A percentile compares a stretch with the other conserved stretches of the same genome.
Evolutionary conservation across 768 basidiomycete genomes (phyloP).

Genomic region (Chalciporus chontae): DNA sequence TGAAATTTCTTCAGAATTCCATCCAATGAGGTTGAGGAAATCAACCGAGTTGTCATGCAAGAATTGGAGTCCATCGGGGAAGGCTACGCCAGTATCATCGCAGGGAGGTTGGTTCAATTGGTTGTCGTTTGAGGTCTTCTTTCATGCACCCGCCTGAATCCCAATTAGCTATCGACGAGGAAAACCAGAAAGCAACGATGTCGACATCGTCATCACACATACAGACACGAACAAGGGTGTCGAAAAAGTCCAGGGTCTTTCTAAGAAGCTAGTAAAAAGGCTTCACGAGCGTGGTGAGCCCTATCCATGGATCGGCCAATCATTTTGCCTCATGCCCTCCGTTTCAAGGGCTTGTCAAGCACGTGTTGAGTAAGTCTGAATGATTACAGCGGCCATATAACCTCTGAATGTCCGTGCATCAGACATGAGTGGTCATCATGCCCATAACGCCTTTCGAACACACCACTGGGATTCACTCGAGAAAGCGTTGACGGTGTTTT

Average conservation of each 20-base stretch:
- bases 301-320: not conserved
- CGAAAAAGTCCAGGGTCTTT: constrained; percentile 56
- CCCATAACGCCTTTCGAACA: constrained; percentile 49
- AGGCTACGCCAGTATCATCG: constrained; percentile 73
- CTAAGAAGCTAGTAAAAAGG: constrained; percentile 52
- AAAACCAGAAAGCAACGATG: constrained; percentile 76
- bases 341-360: constrained; percentile 63
- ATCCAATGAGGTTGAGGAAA: constrained; percentile 73
- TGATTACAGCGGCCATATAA: not conserved
- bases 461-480: constrained; percentile 79
- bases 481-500: constrained; percentile 80
- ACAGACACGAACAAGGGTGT: constrained; percentile 42
- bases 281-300: constrained; percentile 55
- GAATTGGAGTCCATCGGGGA: constrained; percentile 60
- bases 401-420: not conserved
- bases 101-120: constrained; percentile 62
- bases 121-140: not conserved
- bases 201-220: constrained; percentile 88
- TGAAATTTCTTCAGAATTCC: constrained; percentile 51
- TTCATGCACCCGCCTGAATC: not conserved
- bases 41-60: constrained; percentile 61
- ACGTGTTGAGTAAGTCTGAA: constrained; percentile 69
- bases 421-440: constrained; percentile 63
- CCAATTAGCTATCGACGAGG: constrained; percentile 74
- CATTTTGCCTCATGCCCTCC: not conserved